Percentiles rank a stretch among this genome's conserved stretches.
Evolutionary conservation across 2,329 filamentous ascomycete species (phyloP).

Genomic region (Seiridium unicorne): DNA sequence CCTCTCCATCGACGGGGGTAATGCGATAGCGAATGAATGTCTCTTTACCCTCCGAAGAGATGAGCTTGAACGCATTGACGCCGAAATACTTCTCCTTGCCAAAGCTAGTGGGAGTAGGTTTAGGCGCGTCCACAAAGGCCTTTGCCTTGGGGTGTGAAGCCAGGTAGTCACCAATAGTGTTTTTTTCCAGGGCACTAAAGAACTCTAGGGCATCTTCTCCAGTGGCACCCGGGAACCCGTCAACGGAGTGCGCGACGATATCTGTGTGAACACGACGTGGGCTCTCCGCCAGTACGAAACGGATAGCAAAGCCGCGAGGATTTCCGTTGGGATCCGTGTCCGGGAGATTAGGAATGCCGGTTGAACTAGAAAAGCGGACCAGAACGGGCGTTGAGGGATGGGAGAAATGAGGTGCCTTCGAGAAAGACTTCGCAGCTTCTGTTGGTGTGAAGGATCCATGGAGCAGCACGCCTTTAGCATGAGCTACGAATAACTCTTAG

Average conservation of each 20-base stretch:
- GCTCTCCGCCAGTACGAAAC: slow-evolving; percentile 40
- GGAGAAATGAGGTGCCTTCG: slow-evolving; percentile 47
- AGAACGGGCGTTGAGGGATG: slow-evolving; percentile 41
- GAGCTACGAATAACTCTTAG: slow-evolving; percentile 34
- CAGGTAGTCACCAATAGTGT: slow-evolving; percentile 39
- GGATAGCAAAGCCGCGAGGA: slow-evolving; percentile 46
- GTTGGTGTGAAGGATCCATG: slow-evolving; percentile 52
- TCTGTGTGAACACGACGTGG: slow-evolving; percentile 50
- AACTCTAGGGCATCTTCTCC: slow-evolving; percentile 52
- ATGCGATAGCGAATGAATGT: slow-evolving; percentile 49
- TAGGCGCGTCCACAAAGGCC: slow-evolving; percentile 46
- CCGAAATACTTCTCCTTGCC: slow-evolving; percentile 45
- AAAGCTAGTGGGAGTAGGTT: slow-evolving; percentile 48
- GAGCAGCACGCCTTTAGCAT: slow-evolving; percentile 52
- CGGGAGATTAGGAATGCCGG: slow-evolving; percentile 47
- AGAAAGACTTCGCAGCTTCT: slow-evolving; percentile 38
- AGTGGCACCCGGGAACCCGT: slow-evolving; percentile 49
- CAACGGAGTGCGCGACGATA: slow-evolving; percentile 51
- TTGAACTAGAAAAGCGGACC: slow-evolving; percentile 50
- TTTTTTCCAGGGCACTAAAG: slow-evolving; percentile 37
- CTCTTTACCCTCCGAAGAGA: slow-evolving; percentile 34
- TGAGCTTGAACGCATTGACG: slow-evolving; percentile 48
- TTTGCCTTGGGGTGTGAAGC: slow-evolving; percentile 42
- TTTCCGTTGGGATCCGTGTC: slow-evolving; percentile 46
- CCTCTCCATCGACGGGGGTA: slow-evolving; percentile 40